A percentile compares a stretch with the other conserved stretches of the same genome.
phyloP scores from a whole-genome alignment of 2,329 filamentous ascomycete genomes.

The Monosporascus sp. region DNA sequence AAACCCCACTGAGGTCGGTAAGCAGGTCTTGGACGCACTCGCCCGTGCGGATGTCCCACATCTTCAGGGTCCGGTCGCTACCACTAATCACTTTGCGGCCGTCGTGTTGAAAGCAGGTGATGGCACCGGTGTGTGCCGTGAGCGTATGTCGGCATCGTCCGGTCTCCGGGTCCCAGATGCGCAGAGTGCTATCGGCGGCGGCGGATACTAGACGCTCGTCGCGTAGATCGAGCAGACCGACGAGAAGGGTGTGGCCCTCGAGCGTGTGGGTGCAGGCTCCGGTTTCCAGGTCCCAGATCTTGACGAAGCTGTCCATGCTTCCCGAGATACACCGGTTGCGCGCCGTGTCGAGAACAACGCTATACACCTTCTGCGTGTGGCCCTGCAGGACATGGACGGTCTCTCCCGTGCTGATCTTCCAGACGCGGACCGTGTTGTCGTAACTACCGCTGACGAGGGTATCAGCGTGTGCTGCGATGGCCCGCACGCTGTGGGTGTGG shows the following conservation, averaged over 20 bases:
- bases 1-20: slow-evolving; percentile 91
- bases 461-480: slow-evolving; percentile 90
- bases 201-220: slow-evolving; percentile 90
- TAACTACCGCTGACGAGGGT: slow-evolving; percentile 97
- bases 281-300: slow-evolving; percentile 91
- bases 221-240: slow-evolving; percentile 83
- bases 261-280: slow-evolving; percentile 82
- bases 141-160: slow-evolving; percentile 87
- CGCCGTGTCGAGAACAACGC: slow-evolving; percentile 86
- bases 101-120: slow-evolving; percentile 98
- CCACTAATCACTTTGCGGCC: slow-evolving; percentile 94
- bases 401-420: slow-evolving; percentile 95
- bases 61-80: slow-evolving; percentile 91
- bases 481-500: slow-evolving; percentile 89
- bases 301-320: slow-evolving; percentile 97
- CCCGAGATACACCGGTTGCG: slow-evolving; percentile 95
- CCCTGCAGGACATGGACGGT: slow-evolving; percentile 77
- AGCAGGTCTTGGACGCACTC: slow-evolving; percentile 90
- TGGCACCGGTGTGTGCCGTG: slow-evolving; percentile 91
- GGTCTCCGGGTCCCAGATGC: slow-evolving; percentile 94
- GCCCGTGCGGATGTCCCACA: slow-evolving; percentile 94
- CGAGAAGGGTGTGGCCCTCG: slow-evolving; percentile 87
- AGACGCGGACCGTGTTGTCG: slow-evolving; percentile 89
- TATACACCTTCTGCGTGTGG: slow-evolving; percentile 92
- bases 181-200: slow-evolving; percentile 87